Base-by-base conservation (phyloP, 257 asterid species). In the Solanum medicagineum region DNA sequence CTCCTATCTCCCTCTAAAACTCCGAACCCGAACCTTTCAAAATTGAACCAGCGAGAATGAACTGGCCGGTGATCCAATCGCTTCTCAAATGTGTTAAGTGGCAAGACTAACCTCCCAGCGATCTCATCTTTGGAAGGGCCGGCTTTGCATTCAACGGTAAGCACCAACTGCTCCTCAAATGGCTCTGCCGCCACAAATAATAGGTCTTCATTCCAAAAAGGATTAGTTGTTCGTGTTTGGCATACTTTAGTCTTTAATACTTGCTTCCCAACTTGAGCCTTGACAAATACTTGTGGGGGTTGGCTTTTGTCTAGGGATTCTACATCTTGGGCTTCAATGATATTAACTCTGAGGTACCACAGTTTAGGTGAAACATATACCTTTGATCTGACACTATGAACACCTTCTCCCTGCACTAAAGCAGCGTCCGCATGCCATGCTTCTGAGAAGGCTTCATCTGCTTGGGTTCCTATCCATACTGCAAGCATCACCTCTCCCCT, bases 131-230 rank as follows among this genome's bases (percentile, higher is more conserved):
- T 92, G 1, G 87, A 63, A 14, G 91, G 66, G 2, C 84, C 84
- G 4, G 81, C 54, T 83, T 88, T 90, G 40, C 89, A 90, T 84
- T 92, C 98, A 1, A 94, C 85, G 0, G 92, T 92, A 29, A 94
- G 84, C 55, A 92, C 87, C 47, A 94, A 60, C 5, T 87, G 91
- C 81, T 94, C 98, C 86, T 94, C 98, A 40, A 94, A 94, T 19
- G 98, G 98, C 93, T 94, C 98, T 1, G 95, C 98, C 0, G 93
- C 92, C 17, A 93, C 98, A 36, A 94, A 93, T 47, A 94, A 14
- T 42, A 93, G 68, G 82, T 94, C 98, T 90, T 94, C 98, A 15
- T 92, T 92, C 98, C 98, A 94, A 77, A 93, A 87, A 10, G 95
- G 98, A 53, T 90, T 93, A 5, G 87, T 82, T 74, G 94, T 93